These are phyloP conservation scores for Coemansia asiatica DNA, from an alignment of 192 early-diverging fungal species.

Conservation along the genomic window DNA sequence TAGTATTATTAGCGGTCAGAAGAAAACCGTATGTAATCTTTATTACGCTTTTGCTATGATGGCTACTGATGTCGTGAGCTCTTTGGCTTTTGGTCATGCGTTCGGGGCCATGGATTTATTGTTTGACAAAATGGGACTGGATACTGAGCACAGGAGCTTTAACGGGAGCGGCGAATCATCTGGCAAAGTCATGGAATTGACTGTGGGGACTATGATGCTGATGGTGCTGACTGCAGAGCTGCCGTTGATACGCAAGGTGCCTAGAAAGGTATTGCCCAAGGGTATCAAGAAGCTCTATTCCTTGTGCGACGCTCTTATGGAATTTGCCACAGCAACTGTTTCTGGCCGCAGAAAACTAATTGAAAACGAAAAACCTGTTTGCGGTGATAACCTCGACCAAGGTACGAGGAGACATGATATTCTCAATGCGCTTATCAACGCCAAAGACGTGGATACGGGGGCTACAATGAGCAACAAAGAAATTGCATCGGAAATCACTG, in stretches of 20 bases:
- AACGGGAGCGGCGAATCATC: conserved; percentile 12
- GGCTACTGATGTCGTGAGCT: conserved; percentile 28
- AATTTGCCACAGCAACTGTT: conserved; percentile 6
- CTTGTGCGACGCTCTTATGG: conserved; percentile 14
- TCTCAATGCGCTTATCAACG: conserved; percentile 19
- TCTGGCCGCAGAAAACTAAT: conserved; percentile 5
- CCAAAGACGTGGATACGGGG: conserved; percentile 26
- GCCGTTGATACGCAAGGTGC: conserved; percentile 6
- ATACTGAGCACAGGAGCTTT: not conserved
- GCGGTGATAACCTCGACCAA: not conserved
- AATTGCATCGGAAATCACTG: conserved; percentile 24
- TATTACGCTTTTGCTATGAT: conserved; percentile 28
- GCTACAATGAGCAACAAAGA: conserved; percentile 16
- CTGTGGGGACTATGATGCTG: conserved; percentile 25
- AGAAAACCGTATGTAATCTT: not conserved
- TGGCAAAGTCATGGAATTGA: conserved; percentile 12
- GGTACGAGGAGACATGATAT: conserved; percentile 14
- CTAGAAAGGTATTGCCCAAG: conserved; percentile 2
- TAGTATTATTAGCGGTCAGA: not conserved
- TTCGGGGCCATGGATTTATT: conserved; percentile 22
- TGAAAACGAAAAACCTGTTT: not conserved
- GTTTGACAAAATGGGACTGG: not conserved
- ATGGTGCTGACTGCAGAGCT: conserved; percentile 27
- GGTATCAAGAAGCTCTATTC: conserved; percentile 5
- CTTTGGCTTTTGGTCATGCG: conserved; percentile 17